A percentile compares a stretch with the other conserved stretches of the same genome.
These are phyloP conservation scores for Knoxdaviesia proteae DNA, from an alignment of 2,329 filamentous ascomycete genomes.

Conservation along the genomic window DNA sequence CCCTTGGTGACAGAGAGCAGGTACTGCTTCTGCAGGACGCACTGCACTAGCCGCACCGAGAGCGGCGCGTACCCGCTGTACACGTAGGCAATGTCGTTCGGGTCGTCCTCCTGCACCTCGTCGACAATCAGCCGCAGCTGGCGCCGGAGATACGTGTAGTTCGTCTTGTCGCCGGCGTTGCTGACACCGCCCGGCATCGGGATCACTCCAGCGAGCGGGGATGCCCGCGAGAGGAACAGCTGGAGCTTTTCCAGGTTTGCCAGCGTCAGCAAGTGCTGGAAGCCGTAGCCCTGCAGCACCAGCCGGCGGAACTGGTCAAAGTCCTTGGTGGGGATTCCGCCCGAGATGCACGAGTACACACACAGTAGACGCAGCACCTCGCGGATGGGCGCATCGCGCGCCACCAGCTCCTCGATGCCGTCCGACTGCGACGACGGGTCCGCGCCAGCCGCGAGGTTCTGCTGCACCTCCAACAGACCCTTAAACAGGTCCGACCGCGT, in stretches of 20 bases:
- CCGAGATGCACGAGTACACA: conserved; percentile 75
- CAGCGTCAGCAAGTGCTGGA: conserved; percentile 82
- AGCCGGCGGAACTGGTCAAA: conserved; percentile 76
- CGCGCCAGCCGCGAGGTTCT: conserved; percentile 77
- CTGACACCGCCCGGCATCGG: conserved; percentile 42
- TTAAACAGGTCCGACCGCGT: conserved; percentile 81
- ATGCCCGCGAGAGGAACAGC: conserved; percentile 58
- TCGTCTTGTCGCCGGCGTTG: conserved; percentile 51
- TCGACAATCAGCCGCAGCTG: conserved; percentile 78
- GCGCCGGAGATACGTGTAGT: conserved; percentile 76
- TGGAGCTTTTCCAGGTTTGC: conserved; percentile 76
- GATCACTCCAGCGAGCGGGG: conserved; percentile 61
- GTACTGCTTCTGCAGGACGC: conserved; percentile 76
- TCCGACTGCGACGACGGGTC: conserved; percentile 82
- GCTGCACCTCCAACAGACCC: conserved; percentile 76
- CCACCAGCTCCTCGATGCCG: conserved; percentile 83
- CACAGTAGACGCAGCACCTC: conserved; percentile 71
- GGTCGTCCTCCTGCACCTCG: conserved; percentile 86
- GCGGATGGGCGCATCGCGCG: conserved; percentile 60
- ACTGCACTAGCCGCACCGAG: conserved; percentile 78
- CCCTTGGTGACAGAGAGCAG: conserved; percentile 51
- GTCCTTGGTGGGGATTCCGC: conserved; percentile 73
- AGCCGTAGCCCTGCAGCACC: conserved; percentile 80
- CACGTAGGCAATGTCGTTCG: conserved; percentile 90
- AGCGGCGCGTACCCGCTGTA: conserved; percentile 94